Evolutionary conservation across 495 filamentous ascomycete species (phyloP).

Genomic region (Aspergillus funiculosus): DNA sequence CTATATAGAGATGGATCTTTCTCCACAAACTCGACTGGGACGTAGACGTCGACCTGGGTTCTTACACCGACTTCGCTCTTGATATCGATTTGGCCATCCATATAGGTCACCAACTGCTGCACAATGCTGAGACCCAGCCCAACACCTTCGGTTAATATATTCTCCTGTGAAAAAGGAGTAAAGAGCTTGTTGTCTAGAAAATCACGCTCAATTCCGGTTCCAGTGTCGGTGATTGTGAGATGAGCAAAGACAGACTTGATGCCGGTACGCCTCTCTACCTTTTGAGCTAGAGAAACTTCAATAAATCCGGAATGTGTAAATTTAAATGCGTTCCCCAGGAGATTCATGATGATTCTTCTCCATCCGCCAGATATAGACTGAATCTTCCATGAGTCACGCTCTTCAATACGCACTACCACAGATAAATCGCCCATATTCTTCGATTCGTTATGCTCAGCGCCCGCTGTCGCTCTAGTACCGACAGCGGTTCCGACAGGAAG

Average conservation of each 20-base stretch:
- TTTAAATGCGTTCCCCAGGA: conserved; percentile 69
- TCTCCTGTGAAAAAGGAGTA: conserved; percentile 67
- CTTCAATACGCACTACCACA: conserved; percentile 53
- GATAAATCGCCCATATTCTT: conserved; percentile 27
- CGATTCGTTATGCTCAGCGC: neutral
- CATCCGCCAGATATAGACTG: conserved; percentile 56
- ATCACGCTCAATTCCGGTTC: conserved; percentile 61
- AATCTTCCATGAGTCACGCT: conserved; percentile 47
- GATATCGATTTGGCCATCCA: conserved; percentile 56
- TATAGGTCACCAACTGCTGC: conserved; percentile 54
- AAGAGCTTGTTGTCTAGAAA: conserved; percentile 64
- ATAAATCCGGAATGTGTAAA: conserved; percentile 58
- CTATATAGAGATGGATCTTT: neutral
- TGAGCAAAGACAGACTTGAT: conserved; percentile 23
- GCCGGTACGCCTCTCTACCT: conserved; percentile 15
- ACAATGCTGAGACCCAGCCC: conserved; percentile 68
- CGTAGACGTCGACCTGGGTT: conserved; percentile 52
- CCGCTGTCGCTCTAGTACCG: neutral
- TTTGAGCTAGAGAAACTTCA: conserved; percentile 43
- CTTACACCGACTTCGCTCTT: conserved; percentile 51
- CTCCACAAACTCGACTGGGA: conserved; percentile 31
- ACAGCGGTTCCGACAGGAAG: conserved; percentile 19
- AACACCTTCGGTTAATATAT: conserved; percentile 57
- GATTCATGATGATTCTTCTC: conserved; percentile 63
- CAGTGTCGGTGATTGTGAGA: conserved; percentile 57